Conservation (phyloP, 1,284 basidiomycete genomes). For the Sanghuangporus sanghuang region DNA sequence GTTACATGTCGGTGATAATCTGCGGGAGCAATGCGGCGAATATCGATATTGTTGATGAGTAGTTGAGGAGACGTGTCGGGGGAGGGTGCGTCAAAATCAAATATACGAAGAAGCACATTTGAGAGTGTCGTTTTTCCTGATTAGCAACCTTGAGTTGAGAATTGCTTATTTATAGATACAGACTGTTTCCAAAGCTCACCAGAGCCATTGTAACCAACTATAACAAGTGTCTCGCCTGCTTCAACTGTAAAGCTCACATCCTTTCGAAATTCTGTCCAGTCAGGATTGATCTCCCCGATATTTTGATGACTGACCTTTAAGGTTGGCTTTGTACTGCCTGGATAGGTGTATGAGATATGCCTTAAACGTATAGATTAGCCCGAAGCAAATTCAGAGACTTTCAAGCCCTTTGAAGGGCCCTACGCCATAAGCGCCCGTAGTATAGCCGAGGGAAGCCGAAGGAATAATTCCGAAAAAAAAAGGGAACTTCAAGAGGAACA, state of each 20-base stretch:
- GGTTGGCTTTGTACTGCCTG: constrained; percentile 59
- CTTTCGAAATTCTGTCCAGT: constrained; percentile 12
- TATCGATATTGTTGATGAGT: constrained; percentile 61
- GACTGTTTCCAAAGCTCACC: constrained; percentile 37
- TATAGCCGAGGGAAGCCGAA: neutral
- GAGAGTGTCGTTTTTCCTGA: constrained; percentile 79
- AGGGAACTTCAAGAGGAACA: neutral
- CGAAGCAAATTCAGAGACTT: neutral
- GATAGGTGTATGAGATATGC: constrained; percentile 72
- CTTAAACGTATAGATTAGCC: constrained; percentile 30
- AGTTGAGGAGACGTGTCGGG: constrained; percentile 31
- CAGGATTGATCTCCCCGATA: neutral
- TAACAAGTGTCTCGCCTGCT: constrained; percentile 73
- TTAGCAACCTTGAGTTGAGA: neutral
- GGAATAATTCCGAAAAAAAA: neutral
- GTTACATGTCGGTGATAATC: constrained; percentile 70
- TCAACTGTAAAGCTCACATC: constrained; percentile 64
- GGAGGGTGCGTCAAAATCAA: constrained; percentile 56
- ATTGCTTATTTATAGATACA: neutral
- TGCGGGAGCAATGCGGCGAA: constrained; percentile 54
- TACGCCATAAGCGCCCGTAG: too few relatives aligned
- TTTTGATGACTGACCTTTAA: constrained; percentile 30
- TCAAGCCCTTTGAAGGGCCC: neutral
- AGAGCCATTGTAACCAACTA: constrained; percentile 80
- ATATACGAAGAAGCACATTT: constrained; percentile 69